Conservation (phyloP, 2,329 filamentous ascomycete genomes). For the Colletotrichum gigasporum region DNA sequence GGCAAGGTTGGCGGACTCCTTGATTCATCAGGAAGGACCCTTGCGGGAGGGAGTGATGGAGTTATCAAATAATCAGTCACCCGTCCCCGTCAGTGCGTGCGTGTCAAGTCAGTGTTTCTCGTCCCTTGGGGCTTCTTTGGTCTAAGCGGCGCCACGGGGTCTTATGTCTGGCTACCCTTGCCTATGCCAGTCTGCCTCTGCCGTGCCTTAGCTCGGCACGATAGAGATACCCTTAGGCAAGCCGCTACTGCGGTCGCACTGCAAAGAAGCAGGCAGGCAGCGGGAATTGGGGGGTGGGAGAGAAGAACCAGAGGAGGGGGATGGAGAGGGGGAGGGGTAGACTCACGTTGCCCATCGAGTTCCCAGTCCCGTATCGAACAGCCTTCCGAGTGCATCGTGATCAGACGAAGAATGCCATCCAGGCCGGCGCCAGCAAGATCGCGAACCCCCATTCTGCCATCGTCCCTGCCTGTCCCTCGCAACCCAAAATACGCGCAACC, state of each 20-base stretch:
- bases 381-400: slow-evolving; percentile 10
- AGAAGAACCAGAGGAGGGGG: no score
- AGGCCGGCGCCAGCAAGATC: neutral
- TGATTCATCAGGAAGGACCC: slow-evolving; percentile 2
- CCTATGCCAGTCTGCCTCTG: neutral
- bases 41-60: slow-evolving; percentile 1
- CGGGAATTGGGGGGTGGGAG: no score
- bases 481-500: no score
- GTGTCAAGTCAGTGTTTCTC: neutral
- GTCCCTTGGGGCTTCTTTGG: neutral
- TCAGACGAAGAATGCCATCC: slow-evolving; percentile 20
- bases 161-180: no score
- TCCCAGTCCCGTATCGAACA: slow-evolving; percentile 9
- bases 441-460: neutral
- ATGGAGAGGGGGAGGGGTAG: neutral
- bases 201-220: slow-evolving; percentile 3
- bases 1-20: neutral
- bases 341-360: slow-evolving; percentile 17
- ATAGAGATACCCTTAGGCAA: neutral
- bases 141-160: neutral
- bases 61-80: slow-evolving; percentile 6
- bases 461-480: neutral
- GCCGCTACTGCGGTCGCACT: slow-evolving; percentile 6
- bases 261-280: no score
- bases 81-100: neutral